Evolutionary conservation across 441 rosid genomes (phyloP), one percentile per base, ranked within the genome.

Genomic region (Arabidopsis hybrid): DNA sequence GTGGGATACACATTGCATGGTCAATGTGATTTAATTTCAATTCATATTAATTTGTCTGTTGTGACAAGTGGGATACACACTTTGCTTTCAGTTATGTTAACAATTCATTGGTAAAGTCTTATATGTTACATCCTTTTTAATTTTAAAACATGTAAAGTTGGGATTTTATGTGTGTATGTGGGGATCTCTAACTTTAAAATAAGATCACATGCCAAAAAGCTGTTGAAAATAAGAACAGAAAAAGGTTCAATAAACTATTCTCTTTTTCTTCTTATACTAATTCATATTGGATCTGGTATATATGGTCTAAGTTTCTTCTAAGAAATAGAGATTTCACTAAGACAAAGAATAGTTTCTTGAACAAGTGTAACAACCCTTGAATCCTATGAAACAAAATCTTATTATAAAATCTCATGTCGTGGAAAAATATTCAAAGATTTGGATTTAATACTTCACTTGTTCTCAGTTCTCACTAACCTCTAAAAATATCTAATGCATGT

Each of bases 11-110:
- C 68, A 69, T 63, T 17, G 75, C 47, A 34, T 76, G 66, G 71
- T 56, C 66, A 63, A 75, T 46, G 69, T 42, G 47, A 21, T 26
- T 43, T 35, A 55, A 13, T 57, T 56, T 3, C 8, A 55, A n/a
- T 34, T 21, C 29, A 55, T 63, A 13, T 36, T 63, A 64, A 32
- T 76, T 64, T 64, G 71, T 70, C 71, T 70, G 43, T 76, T 63
- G 55, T 76, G 79, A 76, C 67, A 70, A 76, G 75, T 70, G 71
- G 71, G 67, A 64, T 57, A 35, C 62, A 67, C 53, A 60, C 49
- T 66, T 74, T 70, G 75, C 67, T 64, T 56, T 70, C 71, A 70
- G 66, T 58, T 58, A 5, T 26, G 3, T 63, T 69, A 62, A 63
- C 71, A 76, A 52, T 52, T 60, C 39, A 56, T 18, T 49, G 58